A percentile compares a stretch with the other conserved stretches of the same genome.
These are phyloP conservation scores for Hawksworthiomyces lignivorus DNA, from an alignment of 2,329 filamentous ascomycete genomes.

Conservation along the genomic window DNA sequence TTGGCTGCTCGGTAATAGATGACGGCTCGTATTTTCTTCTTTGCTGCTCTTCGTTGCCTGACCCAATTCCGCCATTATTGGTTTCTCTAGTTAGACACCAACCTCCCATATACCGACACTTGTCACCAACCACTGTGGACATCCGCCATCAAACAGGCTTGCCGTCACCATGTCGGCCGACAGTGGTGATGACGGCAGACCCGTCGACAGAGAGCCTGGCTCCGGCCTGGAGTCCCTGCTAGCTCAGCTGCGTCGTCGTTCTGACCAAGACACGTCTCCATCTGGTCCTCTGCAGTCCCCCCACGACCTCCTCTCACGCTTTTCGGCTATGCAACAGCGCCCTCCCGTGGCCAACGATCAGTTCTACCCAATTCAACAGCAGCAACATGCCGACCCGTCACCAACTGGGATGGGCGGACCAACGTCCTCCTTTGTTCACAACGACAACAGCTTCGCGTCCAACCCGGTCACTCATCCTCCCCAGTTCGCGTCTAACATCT, in stretches of 20 bases:
- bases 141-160: no score
- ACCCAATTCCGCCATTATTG: no score
- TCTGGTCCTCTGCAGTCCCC: slow-evolving; percentile 15
- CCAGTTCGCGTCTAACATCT: neutral
- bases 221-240: slow-evolving; percentile 33
- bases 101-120: no score
- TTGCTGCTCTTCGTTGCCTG: no score
- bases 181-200: slow-evolving; percentile 4
- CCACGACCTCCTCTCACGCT: slow-evolving; percentile 26
- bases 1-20: no score
- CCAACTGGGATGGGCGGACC: no score
- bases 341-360: slow-evolving; percentile 16
- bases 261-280: slow-evolving; percentile 19
- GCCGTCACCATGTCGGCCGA: slow-evolving; percentile 12
- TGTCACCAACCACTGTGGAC: no score
- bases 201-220: slow-evolving; percentile 21
- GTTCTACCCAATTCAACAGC: slow-evolving; percentile 18
- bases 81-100: no score
- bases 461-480: slow-evolving; percentile 15
- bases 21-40: no score
- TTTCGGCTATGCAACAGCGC: slow-evolving; percentile 4
- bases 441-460: slow-evolving; percentile 13
- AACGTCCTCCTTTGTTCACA: no score
- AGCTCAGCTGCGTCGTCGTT: slow-evolving; percentile 30
- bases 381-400: slow-evolving; percentile 21